Base-by-base conservation (phyloP, 345 rosid species). In the Rhodamnia argentea region DNA sequence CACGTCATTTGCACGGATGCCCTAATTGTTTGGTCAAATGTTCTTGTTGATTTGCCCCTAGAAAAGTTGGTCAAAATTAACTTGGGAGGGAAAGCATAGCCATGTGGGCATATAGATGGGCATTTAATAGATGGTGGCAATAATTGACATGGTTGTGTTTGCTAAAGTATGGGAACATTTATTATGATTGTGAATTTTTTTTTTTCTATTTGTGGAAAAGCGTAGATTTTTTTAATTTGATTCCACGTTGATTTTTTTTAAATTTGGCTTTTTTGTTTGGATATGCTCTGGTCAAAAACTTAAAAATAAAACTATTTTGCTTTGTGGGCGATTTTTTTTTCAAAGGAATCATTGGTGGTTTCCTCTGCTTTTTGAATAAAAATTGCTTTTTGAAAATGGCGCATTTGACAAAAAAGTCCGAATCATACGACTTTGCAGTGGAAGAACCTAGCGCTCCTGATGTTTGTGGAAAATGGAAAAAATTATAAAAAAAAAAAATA, bases 111-210 rank as follows among this genome's bases (percentile, higher is more conserved):
- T 16, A 11, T 85, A 52, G n/a, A 42, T 64, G 60, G 86, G 83
- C 91, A 89, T 87, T 91, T 62, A 89, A 88, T 87, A 83, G n/a
- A 6, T 70, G 84, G 18, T 8, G 85, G 88, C 88, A 92, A 91
- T 90, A 89, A 88, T 90, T 75, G 93, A 91, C 89, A 88, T 89
- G 54, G 54, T 13, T 91, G 88, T 84, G 84, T 88, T 90, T 89
- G 92, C 92, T 90, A 89, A 92, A 90, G 89, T 87, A 85, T 84
- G 59, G 70, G 32, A 83, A 83, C 85, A 83, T 37, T 56, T 83
- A 56, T 83, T 83, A 64, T 64, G 44, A 32, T 64, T 64, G 78
- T 9, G 78, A 37, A 64, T 62, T 64, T 32, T 16, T 22, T 16
- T 22, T 54, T 54, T 13, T 54, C 18, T 7, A 16, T 64, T 2